Evolutionary conservation across 169 alveolate species (phyloP).

Genomic region (Perkinsus marinus): DNA sequence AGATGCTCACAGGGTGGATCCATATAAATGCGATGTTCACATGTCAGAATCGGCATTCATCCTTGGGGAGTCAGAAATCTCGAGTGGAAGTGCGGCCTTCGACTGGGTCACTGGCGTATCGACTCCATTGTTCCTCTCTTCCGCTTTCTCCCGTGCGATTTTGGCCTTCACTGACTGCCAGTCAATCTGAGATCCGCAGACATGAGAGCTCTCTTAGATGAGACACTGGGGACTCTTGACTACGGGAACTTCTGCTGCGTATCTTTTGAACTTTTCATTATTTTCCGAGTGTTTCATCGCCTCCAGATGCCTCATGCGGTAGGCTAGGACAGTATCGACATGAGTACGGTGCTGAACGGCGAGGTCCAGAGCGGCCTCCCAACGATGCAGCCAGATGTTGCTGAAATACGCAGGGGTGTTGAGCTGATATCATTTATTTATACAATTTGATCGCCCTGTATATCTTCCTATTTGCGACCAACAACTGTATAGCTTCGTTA

Average conservation of each 20-base stretch:
- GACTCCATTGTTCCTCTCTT: neutral
- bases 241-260: conserved; percentile 28
- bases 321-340: conserved; percentile 65
- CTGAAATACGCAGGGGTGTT: neutral
- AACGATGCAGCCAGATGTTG: conserved; percentile 3
- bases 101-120: neutral
- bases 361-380: conserved; percentile 56
- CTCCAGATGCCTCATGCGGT: conserved; percentile 48
- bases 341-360: conserved; percentile 54
- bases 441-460: conserved; percentile 3
- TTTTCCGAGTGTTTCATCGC: conserved; percentile 47
- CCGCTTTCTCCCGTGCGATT: neutral
- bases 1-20: too few species aligned
- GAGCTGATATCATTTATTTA: neutral
- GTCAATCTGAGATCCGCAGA: neutral
- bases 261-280: conserved; percentile 40
- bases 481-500: neutral
- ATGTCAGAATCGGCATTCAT: neutral
- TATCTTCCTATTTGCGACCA: neutral
- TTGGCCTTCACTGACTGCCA: conserved; percentile 1
- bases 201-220: neutral
- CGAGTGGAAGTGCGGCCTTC: neutral
- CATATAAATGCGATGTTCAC: neutral
- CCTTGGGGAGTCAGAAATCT: neutral
- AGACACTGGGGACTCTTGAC: neutral